phyloP scores from a whole-genome alignment of 768 basidiomycete genomes.

The Auricularia sp. region DNA sequence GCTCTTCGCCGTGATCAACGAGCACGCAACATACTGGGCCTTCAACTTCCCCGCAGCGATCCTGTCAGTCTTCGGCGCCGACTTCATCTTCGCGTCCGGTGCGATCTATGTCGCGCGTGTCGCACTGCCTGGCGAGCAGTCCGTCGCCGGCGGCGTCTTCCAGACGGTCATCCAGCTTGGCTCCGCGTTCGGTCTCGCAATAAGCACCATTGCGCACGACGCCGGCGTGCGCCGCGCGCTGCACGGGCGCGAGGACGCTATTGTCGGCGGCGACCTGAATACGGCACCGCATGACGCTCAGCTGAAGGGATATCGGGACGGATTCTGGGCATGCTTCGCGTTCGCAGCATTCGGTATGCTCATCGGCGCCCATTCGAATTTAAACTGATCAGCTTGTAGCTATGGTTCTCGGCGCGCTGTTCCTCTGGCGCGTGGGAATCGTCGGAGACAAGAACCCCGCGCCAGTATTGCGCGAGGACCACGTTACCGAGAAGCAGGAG shows the following conservation, averaged over 20 bases:
- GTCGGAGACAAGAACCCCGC: not conserved
- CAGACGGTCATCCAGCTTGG: slow-evolving; percentile 38
- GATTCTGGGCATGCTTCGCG: slow-evolving; percentile 54
- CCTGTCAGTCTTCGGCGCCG: slow-evolving; percentile 63
- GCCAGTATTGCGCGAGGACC: no score
- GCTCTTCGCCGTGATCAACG: slow-evolving; percentile 57
- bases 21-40: slow-evolving; percentile 56
- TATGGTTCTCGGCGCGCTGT: not conserved
- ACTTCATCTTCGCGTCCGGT: slow-evolving; percentile 65
- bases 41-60: slow-evolving; percentile 61
- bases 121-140: slow-evolving; percentile 54
- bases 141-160: not conserved
- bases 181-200: slow-evolving; percentile 56
- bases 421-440: not conserved
- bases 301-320: slow-evolving; percentile 47
- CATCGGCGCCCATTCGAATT: not conserved
- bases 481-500: no score
- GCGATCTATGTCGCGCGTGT: slow-evolving; percentile 67
- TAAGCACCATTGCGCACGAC: slow-evolving; percentile 64
- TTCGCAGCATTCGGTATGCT: slow-evolving; percentile 47
- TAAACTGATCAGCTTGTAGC: not conserved
- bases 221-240: slow-evolving; percentile 30
- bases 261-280: slow-evolving; percentile 18
- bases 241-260: slow-evolving; percentile 20
- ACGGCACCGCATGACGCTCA: slow-evolving; percentile 26